These are phyloP conservation scores for Xylaria digitata DNA, from an alignment of 2,329 filamentous ascomycete species.

Conservation along the genomic window DNA sequence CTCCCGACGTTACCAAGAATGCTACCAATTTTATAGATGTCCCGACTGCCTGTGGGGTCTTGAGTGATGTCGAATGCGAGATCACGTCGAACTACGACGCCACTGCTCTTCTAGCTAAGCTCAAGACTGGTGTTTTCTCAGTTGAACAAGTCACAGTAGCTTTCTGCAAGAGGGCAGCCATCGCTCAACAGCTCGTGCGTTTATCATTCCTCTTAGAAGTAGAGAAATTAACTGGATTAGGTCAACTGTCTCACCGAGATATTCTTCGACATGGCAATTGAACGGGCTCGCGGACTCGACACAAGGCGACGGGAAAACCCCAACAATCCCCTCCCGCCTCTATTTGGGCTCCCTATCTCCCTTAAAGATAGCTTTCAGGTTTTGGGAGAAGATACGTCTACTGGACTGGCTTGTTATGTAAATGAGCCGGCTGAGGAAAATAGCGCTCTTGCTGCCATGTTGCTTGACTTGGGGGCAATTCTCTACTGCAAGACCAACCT, in stretches of 20 bases:
- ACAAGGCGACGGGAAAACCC: constrained; percentile 27
- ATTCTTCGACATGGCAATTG: constrained; percentile 58
- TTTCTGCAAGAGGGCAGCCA: constrained; percentile 59
- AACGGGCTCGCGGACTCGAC: constrained; percentile 56
- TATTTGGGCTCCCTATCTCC: constrained; percentile 68
- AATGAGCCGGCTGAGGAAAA: constrained; percentile 30
- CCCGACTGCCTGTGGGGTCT: constrained; percentile 34
- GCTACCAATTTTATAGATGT: constrained; percentile 40
- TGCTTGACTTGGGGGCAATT: constrained; percentile 60
- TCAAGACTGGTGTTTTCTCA: constrained; percentile 27
- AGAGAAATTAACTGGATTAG: constrained; percentile 14
- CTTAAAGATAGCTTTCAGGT: constrained; percentile 57
- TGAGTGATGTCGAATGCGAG: constrained; percentile 28
- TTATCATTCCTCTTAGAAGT: too few species aligned
- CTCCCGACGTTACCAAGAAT: constrained; percentile 23
- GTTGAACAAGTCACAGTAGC: constrained; percentile 53
- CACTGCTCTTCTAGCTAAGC: constrained; percentile 29
- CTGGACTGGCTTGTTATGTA: constrained; percentile 39
- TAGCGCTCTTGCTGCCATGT: constrained; percentile 54
- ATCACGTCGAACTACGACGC: constrained; percentile 38
- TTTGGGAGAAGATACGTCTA: constrained; percentile 38
- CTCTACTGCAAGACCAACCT: constrained; percentile 66
- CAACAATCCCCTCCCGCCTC: constrained; percentile 59
- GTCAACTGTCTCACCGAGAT: constrained; percentile 56
- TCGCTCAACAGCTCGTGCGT: constrained; percentile 55